These are phyloP conservation scores for Posidonia oceanica DNA, from an alignment of 116 monocot genomes.

Conservation along the genomic window DNA sequence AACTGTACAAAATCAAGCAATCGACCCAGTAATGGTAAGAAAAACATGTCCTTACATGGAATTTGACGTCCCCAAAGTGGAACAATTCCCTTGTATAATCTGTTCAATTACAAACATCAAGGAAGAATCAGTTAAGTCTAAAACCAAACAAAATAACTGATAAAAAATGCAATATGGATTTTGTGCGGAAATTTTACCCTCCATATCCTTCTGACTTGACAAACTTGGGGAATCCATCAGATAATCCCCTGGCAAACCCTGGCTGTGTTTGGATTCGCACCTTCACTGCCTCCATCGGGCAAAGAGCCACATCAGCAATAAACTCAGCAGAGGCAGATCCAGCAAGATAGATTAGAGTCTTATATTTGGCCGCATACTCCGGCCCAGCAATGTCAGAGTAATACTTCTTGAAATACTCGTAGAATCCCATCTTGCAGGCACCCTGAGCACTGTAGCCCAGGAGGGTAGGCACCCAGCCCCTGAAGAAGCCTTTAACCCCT, in stretches of 20 bases:
- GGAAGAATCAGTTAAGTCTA: neutral
- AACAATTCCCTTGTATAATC: constrained; percentile 76
- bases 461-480: constrained; percentile 68
- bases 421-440: constrained; percentile 67
- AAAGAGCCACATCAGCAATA: constrained; percentile 49
- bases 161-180: neutral
- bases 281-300: constrained; percentile 72
- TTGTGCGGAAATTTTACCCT: constrained; percentile 18
- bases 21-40: neutral
- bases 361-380: constrained; percentile 53
- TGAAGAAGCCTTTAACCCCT: constrained; percentile 63
- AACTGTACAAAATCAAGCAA: neutral
- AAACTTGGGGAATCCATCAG: constrained; percentile 51
- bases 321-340: constrained; percentile 52
- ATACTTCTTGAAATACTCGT: constrained; percentile 82
- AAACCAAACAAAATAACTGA: neutral
- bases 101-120: constrained; percentile 9
- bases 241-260: constrained; percentile 58
- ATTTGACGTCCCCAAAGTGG: constrained; percentile 85
- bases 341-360: constrained; percentile 60
- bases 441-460: constrained; percentile 76
- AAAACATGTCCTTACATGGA: constrained; percentile 48
- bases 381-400: constrained; percentile 66
- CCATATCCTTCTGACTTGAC: constrained; percentile 33
- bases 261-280: constrained; percentile 62